phyloP scores from a whole-genome alignment of 306 rosid genomes.

The Amphicarpaea edgeworthii region DNA sequence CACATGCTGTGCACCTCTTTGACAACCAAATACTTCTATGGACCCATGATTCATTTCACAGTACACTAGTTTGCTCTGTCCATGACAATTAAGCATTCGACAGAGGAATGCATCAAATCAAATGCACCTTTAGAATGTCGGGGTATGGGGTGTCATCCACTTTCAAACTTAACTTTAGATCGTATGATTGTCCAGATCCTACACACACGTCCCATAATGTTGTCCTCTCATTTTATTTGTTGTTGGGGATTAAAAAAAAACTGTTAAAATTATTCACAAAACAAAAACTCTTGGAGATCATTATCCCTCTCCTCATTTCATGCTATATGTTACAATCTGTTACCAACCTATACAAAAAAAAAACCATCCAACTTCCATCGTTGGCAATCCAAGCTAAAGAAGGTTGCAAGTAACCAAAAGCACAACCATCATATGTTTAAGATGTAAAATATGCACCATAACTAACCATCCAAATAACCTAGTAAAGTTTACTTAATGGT shows the following conservation, averaged over 20 bases:
- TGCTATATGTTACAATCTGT: slow-evolving; percentile 77
- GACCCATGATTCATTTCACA: not conserved
- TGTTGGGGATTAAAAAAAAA: not conserved
- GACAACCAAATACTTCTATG: not conserved
- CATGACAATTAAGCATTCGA: slow-evolving; percentile 7
- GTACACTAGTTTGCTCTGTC: not conserved
- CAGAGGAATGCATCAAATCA: slow-evolving; percentile 10
- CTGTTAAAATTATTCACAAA: slow-evolving; percentile 39
- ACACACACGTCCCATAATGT: slow-evolving; percentile 18
- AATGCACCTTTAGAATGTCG: slow-evolving; percentile 9
- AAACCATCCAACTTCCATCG: slow-evolving; percentile 62
- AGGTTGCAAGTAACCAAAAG: slow-evolving; percentile 54
- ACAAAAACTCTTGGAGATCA: slow-evolving; percentile 51
- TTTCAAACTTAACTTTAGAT: slow-evolving; percentile 11
- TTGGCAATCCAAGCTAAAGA: slow-evolving; percentile 58
- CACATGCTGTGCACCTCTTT: too few species aligned
- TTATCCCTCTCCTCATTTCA: slow-evolving; percentile 59
- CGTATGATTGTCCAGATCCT: not conserved
- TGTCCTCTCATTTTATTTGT: slow-evolving; percentile 15
- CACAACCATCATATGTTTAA: slow-evolving; percentile 66
- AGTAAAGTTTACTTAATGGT: slow-evolving; percentile 49
- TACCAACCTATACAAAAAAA: slow-evolving; percentile 78
- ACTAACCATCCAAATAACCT: slow-evolving; percentile 34
- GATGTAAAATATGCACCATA: slow-evolving; percentile 51
- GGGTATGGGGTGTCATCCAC: not conserved